Percentiles rank a stretch among this genome's conserved stretches.
phyloP scores from a whole-genome alignment of 108 stramenopile genomes.

The Mediolabrus comicus region DNA sequence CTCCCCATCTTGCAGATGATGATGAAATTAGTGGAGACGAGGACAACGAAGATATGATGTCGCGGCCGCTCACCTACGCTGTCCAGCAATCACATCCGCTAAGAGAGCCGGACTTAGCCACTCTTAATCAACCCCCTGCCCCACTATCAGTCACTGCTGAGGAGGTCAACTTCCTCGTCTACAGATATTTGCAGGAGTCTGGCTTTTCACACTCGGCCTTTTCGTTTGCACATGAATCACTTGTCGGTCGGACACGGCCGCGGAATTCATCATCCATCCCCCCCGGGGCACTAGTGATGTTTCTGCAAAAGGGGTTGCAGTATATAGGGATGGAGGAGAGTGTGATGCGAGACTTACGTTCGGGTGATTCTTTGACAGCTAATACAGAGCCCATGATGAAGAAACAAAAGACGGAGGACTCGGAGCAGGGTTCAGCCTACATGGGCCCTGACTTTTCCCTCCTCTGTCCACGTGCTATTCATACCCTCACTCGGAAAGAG shows the following conservation, averaged over 20 bases:
- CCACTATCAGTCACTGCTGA: constrained; percentile 74
- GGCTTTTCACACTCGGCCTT: constrained; percentile 95
- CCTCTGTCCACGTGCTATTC: constrained; percentile 66
- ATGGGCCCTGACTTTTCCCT: constrained; percentile 62
- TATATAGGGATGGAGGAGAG: constrained; percentile 89
- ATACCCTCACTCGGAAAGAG: constrained; percentile 65
- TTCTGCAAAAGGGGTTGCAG: constrained; percentile 89
- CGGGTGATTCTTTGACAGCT: background rate
- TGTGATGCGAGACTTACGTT: constrained; percentile 47
- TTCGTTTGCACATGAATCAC: constrained; percentile 93
- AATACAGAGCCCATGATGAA: constrained; percentile 4
- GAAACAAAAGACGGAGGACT: constrained; percentile 6
- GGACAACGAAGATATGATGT: background rate
- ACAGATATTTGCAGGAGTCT: constrained; percentile 88
- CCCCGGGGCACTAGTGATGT: constrained; percentile 82
- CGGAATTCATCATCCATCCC: constrained; percentile 72
- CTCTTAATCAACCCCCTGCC: constrained; percentile 12
- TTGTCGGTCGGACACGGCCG: constrained; percentile 73
- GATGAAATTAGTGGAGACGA: background rate
- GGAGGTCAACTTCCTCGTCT: constrained; percentile 93
- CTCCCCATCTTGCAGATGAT: background rate
- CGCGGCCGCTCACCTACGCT: background rate
- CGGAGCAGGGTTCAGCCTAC: constrained; percentile 6
- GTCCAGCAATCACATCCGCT: constrained; percentile 17
- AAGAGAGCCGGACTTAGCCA: constrained; percentile 5